A percentile compares a stretch with the other conserved stretches of the same genome.
phyloP scores from a whole-genome alignment of 2,329 filamentous ascomycete genomes.

The Fusarium piperis region DNA sequence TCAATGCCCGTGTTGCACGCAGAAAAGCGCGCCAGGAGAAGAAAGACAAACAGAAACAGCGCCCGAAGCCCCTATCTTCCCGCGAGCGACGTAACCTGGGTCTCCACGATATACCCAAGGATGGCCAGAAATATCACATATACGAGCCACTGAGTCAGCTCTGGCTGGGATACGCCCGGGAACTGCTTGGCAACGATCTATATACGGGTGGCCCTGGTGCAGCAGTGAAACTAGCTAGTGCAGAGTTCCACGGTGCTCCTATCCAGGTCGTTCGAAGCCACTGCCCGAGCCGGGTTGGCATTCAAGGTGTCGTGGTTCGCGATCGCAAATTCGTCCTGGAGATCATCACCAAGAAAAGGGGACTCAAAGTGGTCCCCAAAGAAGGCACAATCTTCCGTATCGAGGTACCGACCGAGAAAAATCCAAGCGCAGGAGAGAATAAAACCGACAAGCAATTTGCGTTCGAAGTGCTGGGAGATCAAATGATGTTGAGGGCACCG shows the following conservation, averaged over 20 bases:
- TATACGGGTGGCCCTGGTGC: conserved; percentile 65
- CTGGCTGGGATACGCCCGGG: conserved; percentile 87
- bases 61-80: conserved; percentile 78
- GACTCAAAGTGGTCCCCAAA: conserved; percentile 85
- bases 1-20: conserved; percentile 66
- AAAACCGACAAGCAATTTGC: conserved; percentile 58
- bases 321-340: conserved; percentile 90
- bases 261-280: conserved; percentile 84
- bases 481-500: conserved; percentile 83
- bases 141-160: conserved; percentile 81
- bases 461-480: conserved; percentile 88
- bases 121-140: conserved; percentile 71
- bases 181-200: conserved; percentile 74
- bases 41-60: conserved; percentile 60
- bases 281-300: conserved; percentile 83
- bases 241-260: conserved; percentile 90
- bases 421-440: conserved; percentile 22
- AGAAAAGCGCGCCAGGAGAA: conserved; percentile 58
- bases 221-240: conserved; percentile 81
- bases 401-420: conserved; percentile 62
- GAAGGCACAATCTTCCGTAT: conserved; percentile 88
- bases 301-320: conserved; percentile 86
- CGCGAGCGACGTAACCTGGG: conserved; percentile 78
- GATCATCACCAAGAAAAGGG: conserved; percentile 76
- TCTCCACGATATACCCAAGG: conserved; percentile 78